Conservation (phyloP, 2,329 filamentous ascomycete species). For the Cordyceps farinosa region DNA sequence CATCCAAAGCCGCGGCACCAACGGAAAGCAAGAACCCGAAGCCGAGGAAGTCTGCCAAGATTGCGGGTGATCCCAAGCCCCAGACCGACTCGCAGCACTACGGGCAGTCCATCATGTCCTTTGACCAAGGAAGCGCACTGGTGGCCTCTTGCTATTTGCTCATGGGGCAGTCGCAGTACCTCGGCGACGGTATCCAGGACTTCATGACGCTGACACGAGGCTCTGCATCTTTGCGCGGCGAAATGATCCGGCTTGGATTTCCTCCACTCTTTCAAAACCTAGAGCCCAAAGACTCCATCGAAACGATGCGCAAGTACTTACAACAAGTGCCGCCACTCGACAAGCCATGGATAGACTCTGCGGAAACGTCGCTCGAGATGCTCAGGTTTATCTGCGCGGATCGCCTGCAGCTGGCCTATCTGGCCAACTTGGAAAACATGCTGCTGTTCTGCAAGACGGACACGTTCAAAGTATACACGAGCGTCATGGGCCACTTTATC, state of each 20-base stretch:
- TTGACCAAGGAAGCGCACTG: slow-evolving; percentile 8
- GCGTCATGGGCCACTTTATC: slow-evolving; percentile 6
- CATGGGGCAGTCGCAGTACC: slow-evolving; percentile 9
- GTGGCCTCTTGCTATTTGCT: slow-evolving; percentile 9
- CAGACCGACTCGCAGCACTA: slow-evolving; percentile 8
- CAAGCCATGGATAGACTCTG: neutral
- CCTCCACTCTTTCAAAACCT: slow-evolving; percentile 9
- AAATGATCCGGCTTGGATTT: slow-evolving; percentile 8
- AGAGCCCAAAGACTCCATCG: slow-evolving; percentile 3
- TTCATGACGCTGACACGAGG: slow-evolving; percentile 11
- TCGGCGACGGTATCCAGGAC: slow-evolving; percentile 4
- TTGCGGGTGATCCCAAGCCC: neutral
- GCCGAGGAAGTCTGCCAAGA: slow-evolving; percentile 5
- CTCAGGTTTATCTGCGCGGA: neutral
- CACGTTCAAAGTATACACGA: slow-evolving; percentile 7
- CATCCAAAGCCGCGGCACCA: neutral
- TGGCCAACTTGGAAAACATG: neutral
- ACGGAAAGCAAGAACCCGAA: slow-evolving; percentile 1
- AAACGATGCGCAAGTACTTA: slow-evolving; percentile 7
- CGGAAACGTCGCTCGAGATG: slow-evolving; percentile 2
- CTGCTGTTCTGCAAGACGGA: neutral
- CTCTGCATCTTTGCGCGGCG: neutral
- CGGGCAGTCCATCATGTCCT: slow-evolving; percentile 10
- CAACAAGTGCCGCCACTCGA: neutral
- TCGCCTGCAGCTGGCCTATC: neutral